Evolutionary conservation across 1,284 basidiomycete species (phyloP), one percentile per base, ranked within the genome.

Genomic region (Laetiporus sulphureus): DNA sequence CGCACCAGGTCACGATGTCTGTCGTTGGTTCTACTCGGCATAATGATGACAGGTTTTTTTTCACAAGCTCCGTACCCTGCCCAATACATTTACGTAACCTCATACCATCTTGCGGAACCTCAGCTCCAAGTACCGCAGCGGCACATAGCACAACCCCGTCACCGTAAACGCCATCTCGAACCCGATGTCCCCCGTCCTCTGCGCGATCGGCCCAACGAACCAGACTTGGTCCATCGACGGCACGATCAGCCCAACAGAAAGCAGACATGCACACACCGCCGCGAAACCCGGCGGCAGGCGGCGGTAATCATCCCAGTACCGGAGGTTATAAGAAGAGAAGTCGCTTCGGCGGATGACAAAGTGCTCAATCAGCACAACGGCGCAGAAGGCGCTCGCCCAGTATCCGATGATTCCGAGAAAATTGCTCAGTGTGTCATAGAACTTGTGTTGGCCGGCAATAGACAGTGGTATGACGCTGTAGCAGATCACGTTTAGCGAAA

Each of bases 321-420:
- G 51, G 2, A 68, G 48, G 50, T 81, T 62, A 59, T 87, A 88
- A 3, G 60, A 51, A 2, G 51, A 42, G 36, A 76, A 75, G 47
- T 73, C 60, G 40, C 68, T 67, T 36, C 61, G 62, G 11, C 82
- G 71, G 64, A 86, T 81, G 42, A 77, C 54, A 37, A 79, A 50
- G 58, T 88, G 84, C 55, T 88, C 84, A 11, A 73, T 52, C 41
- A 83, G 54, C 48, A 88, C 55, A 45, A 85, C 71, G 24, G 71
- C 73, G 32, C 66, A 64, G 56, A 76, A 87, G 12, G 75, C 71
- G 42, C 71, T 59, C 8, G 73, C 68, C 80, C 82, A 87, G 62
- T 87, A 87, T 3, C 80, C 81, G 42, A 87, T 82, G n/a, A 87
- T 60, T 24, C 79, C 76, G 13, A 85, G 72, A 61, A 87, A 85